Base-by-base conservation (phyloP, 352 stramenopile species). In the Pythium rishiriense region DNA sequence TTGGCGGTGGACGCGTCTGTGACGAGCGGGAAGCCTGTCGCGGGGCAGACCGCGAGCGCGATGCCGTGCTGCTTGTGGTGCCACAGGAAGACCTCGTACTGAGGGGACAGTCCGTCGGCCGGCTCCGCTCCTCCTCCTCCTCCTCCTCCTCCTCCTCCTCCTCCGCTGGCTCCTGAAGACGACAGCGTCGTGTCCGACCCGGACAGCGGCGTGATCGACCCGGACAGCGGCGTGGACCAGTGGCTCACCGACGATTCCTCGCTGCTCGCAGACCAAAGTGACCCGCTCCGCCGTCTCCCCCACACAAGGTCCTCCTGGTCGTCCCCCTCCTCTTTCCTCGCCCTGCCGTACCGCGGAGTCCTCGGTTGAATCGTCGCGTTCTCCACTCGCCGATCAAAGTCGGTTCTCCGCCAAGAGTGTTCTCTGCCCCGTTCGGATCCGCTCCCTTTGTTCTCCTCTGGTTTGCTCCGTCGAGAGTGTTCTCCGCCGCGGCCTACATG, bases 71-170 rank as follows among this genome's bases (percentile, higher is more conserved):
- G 72, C 4, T 68, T 72, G 52, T 77, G 68, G 43, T 91, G 79
- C 79, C 78, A 88, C 3, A 91, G 66, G 15, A 89, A 70, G 45
- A 89, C 73, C 12, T 87, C 78, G 64, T 83, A 85, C 58, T 87
- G 28, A 21, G 55, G 28, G 10, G 50, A 6, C 8, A 53, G 33
- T 4, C 19, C 26, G 24, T 19, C 50, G 49, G 56, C 39, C 31
- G 26, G 33, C 24, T 54, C 52, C 42, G 19, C 61, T 54, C 17
- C n/a, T 26, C 10, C 33, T 58, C 42, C 39, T 45, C 41, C 31
- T 51, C 15, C 37, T 49, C 12, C 29, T 64, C 33, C 39, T 51
- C 41, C 31, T 56, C 29, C 33, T 51, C 26, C 46, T 50, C 53
- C 2, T 41, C 41, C 28, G 22, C 50, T 58, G 17, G 33, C 19